Evolutionary conservation across 495 filamentous ascomycete species (phyloP).

Genomic region (Tuber umbilicatum): DNA sequence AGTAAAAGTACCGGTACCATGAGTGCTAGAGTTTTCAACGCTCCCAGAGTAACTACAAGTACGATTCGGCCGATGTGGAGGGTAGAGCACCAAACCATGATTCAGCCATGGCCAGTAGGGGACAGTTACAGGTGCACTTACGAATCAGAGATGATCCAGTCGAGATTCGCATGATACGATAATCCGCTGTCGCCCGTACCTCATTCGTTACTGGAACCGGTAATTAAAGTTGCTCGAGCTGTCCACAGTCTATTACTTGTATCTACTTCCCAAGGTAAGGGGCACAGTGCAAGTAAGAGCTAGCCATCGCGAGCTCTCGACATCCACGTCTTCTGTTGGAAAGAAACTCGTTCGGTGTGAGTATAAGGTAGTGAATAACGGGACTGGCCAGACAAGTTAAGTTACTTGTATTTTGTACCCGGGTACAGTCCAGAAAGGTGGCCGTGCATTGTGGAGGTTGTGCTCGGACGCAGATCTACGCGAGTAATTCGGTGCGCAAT

Average conservation of each 20-base stretch:
- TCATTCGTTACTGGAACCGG: not conserved
- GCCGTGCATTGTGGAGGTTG: not conserved
- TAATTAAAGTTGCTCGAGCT: not conserved
- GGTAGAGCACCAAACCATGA: not conserved
- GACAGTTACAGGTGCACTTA: not conserved
- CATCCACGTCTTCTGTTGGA: not conserved
- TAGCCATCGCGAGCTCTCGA: not conserved
- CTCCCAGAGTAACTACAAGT: constrained; percentile 2
- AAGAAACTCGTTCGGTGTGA: not conserved
- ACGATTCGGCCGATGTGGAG: not conserved
- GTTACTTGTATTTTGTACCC: not conserved
- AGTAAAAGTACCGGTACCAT: not conserved
- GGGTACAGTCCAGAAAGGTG: not conserved
- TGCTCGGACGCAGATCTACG: constrained; percentile 28
- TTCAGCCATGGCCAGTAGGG: not conserved
- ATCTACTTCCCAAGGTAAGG: not conserved
- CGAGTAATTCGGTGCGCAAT: constrained; percentile 36
- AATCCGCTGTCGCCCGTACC: not conserved
- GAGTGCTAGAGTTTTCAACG: not conserved
- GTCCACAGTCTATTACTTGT: not conserved
- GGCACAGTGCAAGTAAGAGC: not conserved
- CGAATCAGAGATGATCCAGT: not conserved
- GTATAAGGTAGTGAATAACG: not conserved
- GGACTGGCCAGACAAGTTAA: not conserved
- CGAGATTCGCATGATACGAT: not conserved